phyloP scores from a whole-genome alignment of 2,329 filamentous ascomycete genomes.

The Escovopsis sp. region DNA sequence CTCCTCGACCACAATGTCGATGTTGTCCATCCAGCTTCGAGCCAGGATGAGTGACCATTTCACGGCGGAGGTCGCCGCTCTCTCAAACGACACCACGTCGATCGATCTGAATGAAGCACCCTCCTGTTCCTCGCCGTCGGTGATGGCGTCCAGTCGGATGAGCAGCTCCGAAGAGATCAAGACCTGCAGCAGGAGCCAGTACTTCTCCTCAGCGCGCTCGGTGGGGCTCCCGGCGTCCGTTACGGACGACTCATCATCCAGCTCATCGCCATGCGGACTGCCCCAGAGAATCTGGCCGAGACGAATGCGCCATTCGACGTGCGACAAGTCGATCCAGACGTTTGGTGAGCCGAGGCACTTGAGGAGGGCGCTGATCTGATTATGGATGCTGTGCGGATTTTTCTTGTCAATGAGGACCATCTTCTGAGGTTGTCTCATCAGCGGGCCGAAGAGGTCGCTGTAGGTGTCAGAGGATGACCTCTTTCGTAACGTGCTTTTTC shows the following conservation, averaged over 20 bases:
- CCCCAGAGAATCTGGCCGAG: slow-evolving; percentile 60
- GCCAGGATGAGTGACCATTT: slow-evolving; percentile 53
- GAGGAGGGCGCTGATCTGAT: slow-evolving; percentile 55
- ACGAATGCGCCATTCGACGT: slow-evolving; percentile 60
- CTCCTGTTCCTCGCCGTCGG: slow-evolving; percentile 41
- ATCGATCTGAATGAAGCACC: slow-evolving; percentile 35
- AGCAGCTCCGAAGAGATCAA: slow-evolving; percentile 50
- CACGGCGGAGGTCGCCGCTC: slow-evolving; percentile 43
- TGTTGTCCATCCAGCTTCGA: slow-evolving; percentile 52
- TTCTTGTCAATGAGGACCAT: slow-evolving; percentile 36
- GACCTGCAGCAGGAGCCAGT: slow-evolving; percentile 53
- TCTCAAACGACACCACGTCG: slow-evolving; percentile 45
- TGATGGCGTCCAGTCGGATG: slow-evolving; percentile 46
- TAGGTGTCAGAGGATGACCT: slow-evolving; percentile 41
- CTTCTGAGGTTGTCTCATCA: slow-evolving; percentile 34
- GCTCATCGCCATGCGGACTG: slow-evolving; percentile 31
- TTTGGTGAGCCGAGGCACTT: slow-evolving; percentile 48
- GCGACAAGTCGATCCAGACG: slow-evolving; percentile 60
- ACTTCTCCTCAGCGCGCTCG: slow-evolving; percentile 45
- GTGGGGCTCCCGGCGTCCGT: slow-evolving; percentile 31
- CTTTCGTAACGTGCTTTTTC: slow-evolving; percentile 34
- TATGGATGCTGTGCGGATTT: slow-evolving; percentile 47
- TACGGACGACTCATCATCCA: slow-evolving; percentile 37
- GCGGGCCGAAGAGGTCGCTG: slow-evolving; percentile 45
- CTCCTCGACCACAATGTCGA: slow-evolving; percentile 36